Conservation (phyloP, 352 stramenopile genomes). For the Phytophthora cajani region DNA sequence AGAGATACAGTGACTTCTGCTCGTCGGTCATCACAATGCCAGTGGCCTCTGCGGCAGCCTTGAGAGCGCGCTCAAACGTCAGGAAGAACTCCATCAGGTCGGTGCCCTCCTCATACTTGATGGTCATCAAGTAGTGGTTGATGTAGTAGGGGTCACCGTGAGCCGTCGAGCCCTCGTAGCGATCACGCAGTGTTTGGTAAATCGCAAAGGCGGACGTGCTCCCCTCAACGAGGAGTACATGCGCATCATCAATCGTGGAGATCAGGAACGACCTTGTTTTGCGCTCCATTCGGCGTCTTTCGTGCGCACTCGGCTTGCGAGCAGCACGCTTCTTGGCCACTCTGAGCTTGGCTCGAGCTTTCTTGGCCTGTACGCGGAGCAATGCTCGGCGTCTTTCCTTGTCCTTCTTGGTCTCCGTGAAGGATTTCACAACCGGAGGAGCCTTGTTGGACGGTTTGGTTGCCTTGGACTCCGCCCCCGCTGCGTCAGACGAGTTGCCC, state of each 20-base stretch:
- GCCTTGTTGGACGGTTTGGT: neutral
- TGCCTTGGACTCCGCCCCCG: neutral
- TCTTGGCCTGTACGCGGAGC: neutral
- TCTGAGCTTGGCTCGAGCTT: neutral
- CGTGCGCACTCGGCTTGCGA: neutral
- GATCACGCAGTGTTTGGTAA: constrained; percentile 21
- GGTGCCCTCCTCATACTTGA: constrained; percentile 25
- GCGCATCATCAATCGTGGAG: constrained; percentile 18
- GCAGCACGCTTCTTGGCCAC: neutral
- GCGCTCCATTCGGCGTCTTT: neutral
- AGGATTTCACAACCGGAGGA: neutral
- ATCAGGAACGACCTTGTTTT: constrained; percentile 16
- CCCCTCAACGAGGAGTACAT: constrained; percentile 10
- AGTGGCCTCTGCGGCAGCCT: constrained; percentile 1
- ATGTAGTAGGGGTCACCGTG: no score
- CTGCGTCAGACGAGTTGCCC: neutral
- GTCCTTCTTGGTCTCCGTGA: neutral
- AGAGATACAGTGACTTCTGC: constrained; percentile 17
- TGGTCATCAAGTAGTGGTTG: constrained; percentile 23
- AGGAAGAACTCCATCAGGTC: constrained; percentile 27
- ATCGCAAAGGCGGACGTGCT: constrained; percentile 17
- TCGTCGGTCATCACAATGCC: constrained; percentile 4
- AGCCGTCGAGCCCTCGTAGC: constrained; percentile 15
- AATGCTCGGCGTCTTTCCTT: neutral
- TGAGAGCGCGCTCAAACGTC: constrained; percentile 13